Evolutionary conservation across 768 basidiomycete genomes (phyloP), one percentile per base, ranked within the genome.

Genomic region (Russula earlei): DNA sequence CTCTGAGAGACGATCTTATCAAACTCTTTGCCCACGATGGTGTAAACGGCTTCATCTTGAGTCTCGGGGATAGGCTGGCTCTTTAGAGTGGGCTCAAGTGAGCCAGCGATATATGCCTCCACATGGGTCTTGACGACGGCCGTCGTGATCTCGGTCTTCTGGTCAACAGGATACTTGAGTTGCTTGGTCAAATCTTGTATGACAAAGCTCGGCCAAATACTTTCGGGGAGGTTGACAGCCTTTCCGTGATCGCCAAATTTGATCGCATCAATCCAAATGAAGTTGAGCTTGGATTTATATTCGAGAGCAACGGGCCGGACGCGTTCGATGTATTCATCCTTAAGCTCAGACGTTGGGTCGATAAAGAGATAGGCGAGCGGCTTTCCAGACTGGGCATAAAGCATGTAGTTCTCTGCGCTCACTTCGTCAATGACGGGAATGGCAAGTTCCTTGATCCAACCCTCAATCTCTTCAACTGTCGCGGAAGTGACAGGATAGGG

Each of bases 241-340:
- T 91, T 93, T 63, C 86, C 96, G 74, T 99, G 96, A 65, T 98
- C 95, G 64, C 81, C 82, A 64, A 93, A 99, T 70, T 93, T 92
- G 73, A 86, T 73, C 22, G 91, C 93, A 69, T 99, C 96, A 64
- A 99, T 98, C 84, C 85, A 95, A 59, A 98, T 95, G 69, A 97
- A 96, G 83, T 96, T 96, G 68, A 98, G 66, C 72, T 90, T 84
- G 64, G 83, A 79, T 72, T 89, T 91, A 77, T 81, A 82, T 67
- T 84, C 81, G 50, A 82, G 74, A 7, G 96, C 96, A 50, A 95
- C 69, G 9, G 91, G 84, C 63, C 76, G 82, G 63, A 97, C 67
- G 38, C 76, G 70, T 24, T 82, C 82, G 60, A 95, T 79, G 47
- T 84, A 70, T 29, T 75, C 74, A 14, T 88, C 78, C 63, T 80